Percentiles rank a stretch among this genome's conserved stretches.
Conservation (phyloP, 805 yeast species). For the Sugiyamaella americana region DNA sequence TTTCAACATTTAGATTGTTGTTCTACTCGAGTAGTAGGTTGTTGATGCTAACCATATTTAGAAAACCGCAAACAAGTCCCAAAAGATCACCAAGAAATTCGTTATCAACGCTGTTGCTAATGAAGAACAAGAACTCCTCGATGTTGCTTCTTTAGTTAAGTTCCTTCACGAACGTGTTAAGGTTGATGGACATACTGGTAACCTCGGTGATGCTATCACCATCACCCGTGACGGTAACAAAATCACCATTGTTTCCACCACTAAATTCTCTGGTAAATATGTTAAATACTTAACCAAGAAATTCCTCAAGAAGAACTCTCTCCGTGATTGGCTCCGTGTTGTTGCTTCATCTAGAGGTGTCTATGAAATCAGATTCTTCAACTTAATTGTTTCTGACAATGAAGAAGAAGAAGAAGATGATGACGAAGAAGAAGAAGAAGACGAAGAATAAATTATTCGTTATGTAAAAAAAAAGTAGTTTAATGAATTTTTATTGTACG, state of each 20-base stretch:
- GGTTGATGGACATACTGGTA: constrained; percentile 94
- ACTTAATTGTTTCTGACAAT: constrained; percentile 92
- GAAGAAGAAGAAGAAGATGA: constrained; percentile 79
- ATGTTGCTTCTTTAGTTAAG: constrained; percentile 96
- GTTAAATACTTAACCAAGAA: constrained; percentile 99
- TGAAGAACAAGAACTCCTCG: constrained; percentile 96
- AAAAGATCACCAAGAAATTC: constrained; percentile 50
- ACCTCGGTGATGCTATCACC: constrained; percentile 92
- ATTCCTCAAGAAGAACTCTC: constrained; percentile 99
- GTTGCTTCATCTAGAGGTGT: constrained; percentile 92
- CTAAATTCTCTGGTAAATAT: constrained; percentile 99
- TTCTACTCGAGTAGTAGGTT: constrained; percentile 61
- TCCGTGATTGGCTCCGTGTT: constrained; percentile 99
- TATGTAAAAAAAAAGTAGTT: not conserved
- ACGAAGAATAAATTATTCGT: constrained; percentile 3
- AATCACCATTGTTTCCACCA: constrained; percentile 82
- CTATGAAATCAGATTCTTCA: constrained; percentile 98
- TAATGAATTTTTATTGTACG: not conserved
- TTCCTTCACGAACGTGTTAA: constrained; percentile 98
- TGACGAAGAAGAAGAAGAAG: constrained; percentile 12
- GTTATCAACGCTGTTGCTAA: constrained; percentile 93
- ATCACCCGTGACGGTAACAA: constrained; percentile 82
- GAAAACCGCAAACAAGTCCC: constrained; percentile 70
- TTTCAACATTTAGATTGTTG: constrained; percentile 23
- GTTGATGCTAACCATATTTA: constrained; percentile 42